These are phyloP conservation scores for Malus hybrid DNA, from an alignment of 331 rosid genomes.

Conservation along the genomic window DNA sequence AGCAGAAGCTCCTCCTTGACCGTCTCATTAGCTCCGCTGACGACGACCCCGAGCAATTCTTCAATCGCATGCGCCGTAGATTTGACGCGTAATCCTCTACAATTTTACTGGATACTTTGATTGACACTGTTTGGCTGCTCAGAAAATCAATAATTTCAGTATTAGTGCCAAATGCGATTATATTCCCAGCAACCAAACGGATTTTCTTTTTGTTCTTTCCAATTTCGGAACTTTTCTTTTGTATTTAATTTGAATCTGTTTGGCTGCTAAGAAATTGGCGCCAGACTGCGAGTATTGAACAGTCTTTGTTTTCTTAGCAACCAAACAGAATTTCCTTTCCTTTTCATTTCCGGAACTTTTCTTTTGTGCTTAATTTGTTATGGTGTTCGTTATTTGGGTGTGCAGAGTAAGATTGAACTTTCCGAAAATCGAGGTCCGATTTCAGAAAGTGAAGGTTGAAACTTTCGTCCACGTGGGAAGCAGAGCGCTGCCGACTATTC, in stretches of 20 bases:
- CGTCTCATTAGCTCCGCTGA: constrained; percentile 47
- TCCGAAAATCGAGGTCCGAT: constrained; percentile 93
- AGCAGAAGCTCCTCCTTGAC: constrained; percentile 62
- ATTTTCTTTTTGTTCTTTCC: background rate
- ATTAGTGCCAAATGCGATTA: background rate
- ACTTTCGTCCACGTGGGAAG: constrained; percentile 88
- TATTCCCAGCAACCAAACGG: background rate
- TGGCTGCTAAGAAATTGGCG: constrained; percentile 4
- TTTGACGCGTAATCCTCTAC: constrained; percentile 58
- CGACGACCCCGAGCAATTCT: constrained; percentile 65
- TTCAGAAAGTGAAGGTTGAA: constrained; percentile 64
- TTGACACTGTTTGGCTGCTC: background rate
- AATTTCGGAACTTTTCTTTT: background rate
- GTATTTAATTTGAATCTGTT: background rate
- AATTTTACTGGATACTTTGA: background rate
- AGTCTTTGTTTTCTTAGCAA: background rate
- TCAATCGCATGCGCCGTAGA: constrained; percentile 58
- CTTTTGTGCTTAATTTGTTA: background rate
- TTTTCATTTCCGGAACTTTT: background rate
- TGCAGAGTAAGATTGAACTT: constrained; percentile 71
- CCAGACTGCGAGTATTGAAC: background rate
- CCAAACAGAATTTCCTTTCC: background rate
- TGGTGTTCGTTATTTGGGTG: background rate
- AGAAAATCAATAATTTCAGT: background rate
- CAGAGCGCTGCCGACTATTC: constrained; percentile 93